Base-by-base conservation (phyloP, 2,329 filamentous ascomycete species). In the Aureobasidium melanogenum region DNA sequence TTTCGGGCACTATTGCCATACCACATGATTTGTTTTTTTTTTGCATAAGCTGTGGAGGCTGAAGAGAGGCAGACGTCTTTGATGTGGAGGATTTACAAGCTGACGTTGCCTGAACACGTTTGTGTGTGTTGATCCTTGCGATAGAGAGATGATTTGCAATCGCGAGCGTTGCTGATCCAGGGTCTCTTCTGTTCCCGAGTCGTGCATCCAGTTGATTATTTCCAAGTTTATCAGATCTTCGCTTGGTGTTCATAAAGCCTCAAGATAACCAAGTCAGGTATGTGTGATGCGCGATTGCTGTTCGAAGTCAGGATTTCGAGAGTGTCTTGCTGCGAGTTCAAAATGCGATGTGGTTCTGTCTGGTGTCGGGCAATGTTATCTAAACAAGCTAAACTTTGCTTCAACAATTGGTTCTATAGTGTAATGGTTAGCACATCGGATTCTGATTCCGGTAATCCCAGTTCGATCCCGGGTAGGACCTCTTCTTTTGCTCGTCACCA, bases 341-440 rank as follows among this genome's bases (percentile, higher is more conserved):
- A n/a, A n/a, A n/a, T n/a, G n/a, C n/a, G n/a, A n/a, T n/a, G n/a
- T n/a, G n/a, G n/a, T n/a, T n/a, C n/a, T n/a, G n/a, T n/a, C n/a
- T n/a, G n/a, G n/a, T n/a, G n/a, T n/a, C n/a, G n/a, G n/a, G n/a
- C n/a, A n/a, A n/a, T n/a, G 8, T 30, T 30, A 30, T 30, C 28
- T 5, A 30, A 30, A 30, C 28, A 30, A 30, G 10, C 19, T 14
- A 15, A 9, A 44, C 15, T 8, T 0, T n/a, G 9, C 30, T 22
- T 17, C 34, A 52, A 28, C 50, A 19, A 39, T 10, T n/a, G 56
- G 56, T 60, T 60, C 41, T 60, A 60, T 60, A 48, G 56, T 60
- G 56, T 60, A 60, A 60, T 60, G 56, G 56, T 50, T 60, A 60
- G 56, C 56, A 60, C 56, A 60, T 48, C 43, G 46, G 56, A 60